Conservation (phyloP, 129 eudicot genomes). For the Centaurea solstitialis region DNA sequence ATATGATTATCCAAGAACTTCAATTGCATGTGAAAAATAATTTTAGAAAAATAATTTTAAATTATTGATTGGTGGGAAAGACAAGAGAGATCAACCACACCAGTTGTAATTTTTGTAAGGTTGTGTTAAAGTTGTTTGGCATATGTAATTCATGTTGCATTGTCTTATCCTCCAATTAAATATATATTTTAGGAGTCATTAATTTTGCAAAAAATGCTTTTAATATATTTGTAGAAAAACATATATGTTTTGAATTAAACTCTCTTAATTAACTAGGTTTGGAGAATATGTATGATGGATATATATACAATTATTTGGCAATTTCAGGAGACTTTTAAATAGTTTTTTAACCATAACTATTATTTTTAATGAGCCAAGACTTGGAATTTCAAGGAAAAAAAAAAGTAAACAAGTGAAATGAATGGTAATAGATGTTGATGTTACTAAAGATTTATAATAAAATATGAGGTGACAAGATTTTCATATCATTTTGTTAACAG, state of each 20-base stretch:
- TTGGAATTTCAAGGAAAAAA: not conserved
- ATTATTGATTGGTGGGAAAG: not conserved
- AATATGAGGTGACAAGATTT: not conserved
- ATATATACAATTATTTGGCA: not conserved
- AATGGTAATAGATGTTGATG: not conserved
- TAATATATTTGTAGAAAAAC: not conserved
- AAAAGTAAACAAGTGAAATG: not conserved
- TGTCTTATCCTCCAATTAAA: conserved; percentile 10
- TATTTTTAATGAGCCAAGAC: not conserved
- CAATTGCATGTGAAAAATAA: not conserved
- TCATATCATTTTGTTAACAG: not conserved
- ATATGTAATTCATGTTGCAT: conserved; percentile 3
- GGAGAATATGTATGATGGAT: too few relatives aligned
- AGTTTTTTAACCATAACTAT: not conserved
- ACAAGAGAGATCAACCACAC: not conserved
- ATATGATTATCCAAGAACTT: too few relatives aligned
- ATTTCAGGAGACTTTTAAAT: too few relatives aligned
- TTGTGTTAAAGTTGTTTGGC: conserved; percentile 36
- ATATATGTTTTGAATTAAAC: not conserved
- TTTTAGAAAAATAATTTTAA: not conserved
- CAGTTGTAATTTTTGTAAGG: conserved; percentile 25
- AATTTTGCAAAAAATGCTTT: not conserved
- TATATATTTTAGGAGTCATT: not conserved
- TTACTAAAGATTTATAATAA: not conserved
- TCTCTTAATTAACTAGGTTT: not conserved